These are phyloP conservation scores for Kluyveromyces marxianus DNA, from an alignment of 1,139 yeast genomes.

Conservation along the genomic window DNA sequence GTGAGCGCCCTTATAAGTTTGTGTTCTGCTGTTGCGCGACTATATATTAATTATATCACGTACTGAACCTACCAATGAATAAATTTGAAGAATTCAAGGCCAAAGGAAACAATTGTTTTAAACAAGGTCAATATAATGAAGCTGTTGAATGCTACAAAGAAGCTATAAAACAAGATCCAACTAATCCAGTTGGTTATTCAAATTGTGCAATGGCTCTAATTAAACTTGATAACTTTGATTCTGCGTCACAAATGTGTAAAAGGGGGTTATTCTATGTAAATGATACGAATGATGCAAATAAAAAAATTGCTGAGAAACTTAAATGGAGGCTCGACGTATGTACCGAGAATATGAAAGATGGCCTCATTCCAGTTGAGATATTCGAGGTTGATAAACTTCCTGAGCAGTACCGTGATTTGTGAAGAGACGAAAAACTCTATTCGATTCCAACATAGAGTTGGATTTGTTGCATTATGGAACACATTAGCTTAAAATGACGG, in stretches of 20 bases:
- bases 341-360: conserved; percentile 23
- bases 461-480: too few relatives aligned
- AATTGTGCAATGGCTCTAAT: conserved; percentile 73
- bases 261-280: conserved; percentile 41
- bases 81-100: conserved; percentile 25
- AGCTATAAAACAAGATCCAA: conserved; percentile 52
- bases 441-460: too few relatives aligned
- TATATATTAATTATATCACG: conserved; percentile 5
- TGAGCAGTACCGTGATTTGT: conserved; percentile 25
- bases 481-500: too few relatives aligned
- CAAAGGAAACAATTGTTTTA: conserved; percentile 65
- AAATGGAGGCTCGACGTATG: conserved; percentile 52
- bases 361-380: conserved; percentile 32
- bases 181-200: conserved; percentile 60
- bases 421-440: neutral
- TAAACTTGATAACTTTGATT: conserved; percentile 45
- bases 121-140: conserved; percentile 40
- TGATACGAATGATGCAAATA: conserved; percentile 20
- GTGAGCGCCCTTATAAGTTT: too few relatives aligned
- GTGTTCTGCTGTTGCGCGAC: neutral
- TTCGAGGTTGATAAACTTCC: conserved; percentile 44
- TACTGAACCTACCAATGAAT: too few relatives aligned
- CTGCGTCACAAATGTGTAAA: conserved; percentile 57
- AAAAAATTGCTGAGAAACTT: conserved; percentile 41
- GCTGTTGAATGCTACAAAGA: conserved; percentile 61